Percentiles rank a stretch among this genome's conserved stretches.
Conservation (phyloP, 2,329 filamentous ascomycete species). For the Fusarium metavorans region DNA sequence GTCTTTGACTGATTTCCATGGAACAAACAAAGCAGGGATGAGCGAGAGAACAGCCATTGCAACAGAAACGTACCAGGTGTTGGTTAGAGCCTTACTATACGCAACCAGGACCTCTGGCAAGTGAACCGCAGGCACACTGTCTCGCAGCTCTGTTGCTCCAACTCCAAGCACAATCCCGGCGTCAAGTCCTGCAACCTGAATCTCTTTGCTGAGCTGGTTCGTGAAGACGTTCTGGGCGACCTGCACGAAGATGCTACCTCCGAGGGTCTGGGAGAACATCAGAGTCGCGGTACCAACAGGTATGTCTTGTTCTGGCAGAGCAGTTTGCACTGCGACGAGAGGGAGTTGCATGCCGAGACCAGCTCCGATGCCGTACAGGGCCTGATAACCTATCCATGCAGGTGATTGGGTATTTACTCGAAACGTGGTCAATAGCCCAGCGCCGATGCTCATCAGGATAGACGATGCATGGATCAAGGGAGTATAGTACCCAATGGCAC, state of each 20-base stretch:
- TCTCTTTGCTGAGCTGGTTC: background rate
- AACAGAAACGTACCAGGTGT: background rate
- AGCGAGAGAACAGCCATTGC: background rate
- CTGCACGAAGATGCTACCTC: background rate
- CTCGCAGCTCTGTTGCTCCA: background rate
- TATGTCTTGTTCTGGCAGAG: background rate
- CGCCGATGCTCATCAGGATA: background rate
- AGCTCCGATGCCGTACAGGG: background rate
- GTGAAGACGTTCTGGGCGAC: background rate
- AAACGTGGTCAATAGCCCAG: background rate
- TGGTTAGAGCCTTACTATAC: background rate
- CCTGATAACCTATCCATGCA: background rate
- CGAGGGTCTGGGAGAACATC: background rate
- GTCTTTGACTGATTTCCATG: background rate
- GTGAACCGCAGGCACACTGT: background rate
- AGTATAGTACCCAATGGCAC: background rate
- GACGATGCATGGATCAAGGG: background rate
- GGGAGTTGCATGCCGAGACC: background rate
- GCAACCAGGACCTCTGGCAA: background rate
- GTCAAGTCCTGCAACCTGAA: background rate
- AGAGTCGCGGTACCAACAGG: background rate
- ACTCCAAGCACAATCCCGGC: background rate
- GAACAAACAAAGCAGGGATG: background rate
- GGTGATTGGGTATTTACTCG: background rate
- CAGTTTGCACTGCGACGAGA: background rate